A percentile compares a stretch with the other conserved stretches of the same genome.
Evolutionary conservation across 169 alveolate species (phyloP).

Genomic region (Eimeria sp.): DNA sequence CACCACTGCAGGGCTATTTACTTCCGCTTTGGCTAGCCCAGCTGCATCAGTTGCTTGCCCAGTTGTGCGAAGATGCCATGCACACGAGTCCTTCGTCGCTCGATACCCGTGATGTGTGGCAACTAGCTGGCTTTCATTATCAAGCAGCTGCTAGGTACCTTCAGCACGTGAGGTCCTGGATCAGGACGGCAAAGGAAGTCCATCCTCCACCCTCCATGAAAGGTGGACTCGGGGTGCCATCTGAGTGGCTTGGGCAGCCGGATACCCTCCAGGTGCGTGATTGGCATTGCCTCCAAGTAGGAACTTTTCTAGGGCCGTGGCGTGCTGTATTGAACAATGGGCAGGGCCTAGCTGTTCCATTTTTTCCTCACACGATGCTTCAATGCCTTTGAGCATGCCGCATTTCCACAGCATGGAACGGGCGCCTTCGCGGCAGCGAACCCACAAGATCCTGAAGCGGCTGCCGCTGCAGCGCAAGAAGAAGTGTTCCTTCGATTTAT

Average conservation of each 20-base stretch:
- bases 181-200: slow-evolving; percentile 63
- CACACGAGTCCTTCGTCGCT: slow-evolving; percentile 41
- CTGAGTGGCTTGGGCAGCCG: slow-evolving; percentile 80
- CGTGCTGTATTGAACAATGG: too few species aligned
- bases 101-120: slow-evolving; percentile 75
- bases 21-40: slow-evolving; percentile 83
- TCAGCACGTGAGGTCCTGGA: slow-evolving; percentile 77
- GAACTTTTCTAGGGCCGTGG: neutral
- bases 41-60: slow-evolving; percentile 80
- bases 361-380: neutral
- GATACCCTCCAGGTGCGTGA: slow-evolving; percentile 78
- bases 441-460: slow-evolving; percentile 65
- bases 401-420: slow-evolving; percentile 69
- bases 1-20: slow-evolving; percentile 61
- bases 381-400: neutral
- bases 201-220: slow-evolving; percentile 83
- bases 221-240: slow-evolving; percentile 75
- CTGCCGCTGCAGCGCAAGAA: slow-evolving; percentile 76
- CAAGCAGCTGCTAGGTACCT: slow-evolving; percentile 82
- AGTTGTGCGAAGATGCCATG: slow-evolving; percentile 69
- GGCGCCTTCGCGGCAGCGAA: slow-evolving; percentile 56
- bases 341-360: neutral
- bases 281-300: neutral
- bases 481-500: slow-evolving; percentile 78
- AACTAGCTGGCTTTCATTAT: slow-evolving; percentile 77